A percentile compares a stretch with the other conserved stretches of the same genome.
phyloP scores from a whole-genome alignment of 495 filamentous ascomycete species.

The Monascus purpureus region DNA sequence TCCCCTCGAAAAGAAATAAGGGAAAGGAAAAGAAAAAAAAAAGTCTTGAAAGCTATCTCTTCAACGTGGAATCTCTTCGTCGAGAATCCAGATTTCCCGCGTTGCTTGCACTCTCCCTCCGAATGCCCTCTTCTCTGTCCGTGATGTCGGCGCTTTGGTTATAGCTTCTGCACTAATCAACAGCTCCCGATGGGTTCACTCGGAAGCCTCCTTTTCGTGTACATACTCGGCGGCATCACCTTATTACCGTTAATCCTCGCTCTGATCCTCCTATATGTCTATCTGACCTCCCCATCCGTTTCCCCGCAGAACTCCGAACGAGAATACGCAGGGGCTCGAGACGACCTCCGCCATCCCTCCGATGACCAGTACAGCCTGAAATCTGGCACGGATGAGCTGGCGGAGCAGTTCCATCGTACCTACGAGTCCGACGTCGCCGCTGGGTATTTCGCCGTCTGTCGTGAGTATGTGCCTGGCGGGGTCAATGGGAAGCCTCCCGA shows the following conservation, averaged over 20 bases:
- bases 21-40: too few relatives aligned
- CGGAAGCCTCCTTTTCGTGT: conserved; percentile 55
- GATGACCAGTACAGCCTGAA: conserved; percentile 37
- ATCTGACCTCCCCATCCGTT: conserved; percentile 47
- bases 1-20: too few relatives aligned
- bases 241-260: conserved; percentile 65
- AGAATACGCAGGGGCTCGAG: conserved; percentile 20
- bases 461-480: conserved; percentile 81
- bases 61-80: too few relatives aligned
- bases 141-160: conserved; percentile 22
- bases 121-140: conserved; percentile 1
- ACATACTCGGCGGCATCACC: conserved; percentile 81
- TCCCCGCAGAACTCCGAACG: conserved; percentile 17
- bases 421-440: conserved; percentile 76
- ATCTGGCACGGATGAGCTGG: conserved; percentile 34
- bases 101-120: neutral
- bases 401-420: conserved; percentile 39
- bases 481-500: conserved; percentile 86
- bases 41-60: too few relatives aligned
- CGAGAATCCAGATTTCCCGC: too few relatives aligned
- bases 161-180: conserved; percentile 19
- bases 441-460: conserved; percentile 88
- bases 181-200: conserved; percentile 50
- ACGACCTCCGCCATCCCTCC: conserved; percentile 16
- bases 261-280: conserved; percentile 51